Evolutionary conservation across 306 rosid species (phyloP).

Genomic region (Quercus suber): DNA sequence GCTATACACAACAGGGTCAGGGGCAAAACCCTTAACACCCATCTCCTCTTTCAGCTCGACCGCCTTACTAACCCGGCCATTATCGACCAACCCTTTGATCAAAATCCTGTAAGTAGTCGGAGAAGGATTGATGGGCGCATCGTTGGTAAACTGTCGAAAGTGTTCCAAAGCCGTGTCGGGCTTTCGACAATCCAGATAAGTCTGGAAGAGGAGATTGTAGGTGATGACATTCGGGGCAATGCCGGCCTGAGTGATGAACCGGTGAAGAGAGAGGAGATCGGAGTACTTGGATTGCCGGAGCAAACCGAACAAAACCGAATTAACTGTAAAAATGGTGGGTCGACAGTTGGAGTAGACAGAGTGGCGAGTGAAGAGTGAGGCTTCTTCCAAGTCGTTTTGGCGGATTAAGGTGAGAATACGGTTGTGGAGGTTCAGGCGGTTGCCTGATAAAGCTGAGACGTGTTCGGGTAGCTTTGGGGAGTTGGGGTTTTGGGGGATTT

Average conservation of each 20-base stretch:
- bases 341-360: slow-evolving; percentile 91
- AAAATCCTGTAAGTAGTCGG: slow-evolving; percentile 74
- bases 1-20: slow-evolving; percentile 70
- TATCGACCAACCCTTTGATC: slow-evolving; percentile 80
- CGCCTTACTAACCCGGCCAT: slow-evolving; percentile 62
- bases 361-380: slow-evolving; percentile 87
- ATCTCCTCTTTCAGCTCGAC: slow-evolving; percentile 76
- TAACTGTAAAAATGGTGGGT: slow-evolving; percentile 89
- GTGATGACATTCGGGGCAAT: slow-evolving; percentile 82
- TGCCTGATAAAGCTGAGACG: slow-evolving; percentile 68
- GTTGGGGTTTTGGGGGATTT: slow-evolving; percentile 62
- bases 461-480: slow-evolving; percentile 84
- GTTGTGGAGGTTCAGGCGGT: slow-evolving; percentile 83
- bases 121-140: slow-evolving; percentile 86
- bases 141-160: slow-evolving; percentile 74
- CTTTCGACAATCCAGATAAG: slow-evolving; percentile 83
- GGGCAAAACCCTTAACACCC: slow-evolving; percentile 51
- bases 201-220: slow-evolving; percentile 81
- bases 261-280: slow-evolving; percentile 85
- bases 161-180: slow-evolving; percentile 91
- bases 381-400: slow-evolving; percentile 87
- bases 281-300: slow-evolving; percentile 86
- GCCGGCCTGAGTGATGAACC: slow-evolving; percentile 92
- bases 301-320: slow-evolving; percentile 70
- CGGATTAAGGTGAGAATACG: slow-evolving; percentile 70